phyloP scores from a whole-genome alignment of 495 filamentous ascomycete species.

The Saxophila tyrrhenica region DNA sequence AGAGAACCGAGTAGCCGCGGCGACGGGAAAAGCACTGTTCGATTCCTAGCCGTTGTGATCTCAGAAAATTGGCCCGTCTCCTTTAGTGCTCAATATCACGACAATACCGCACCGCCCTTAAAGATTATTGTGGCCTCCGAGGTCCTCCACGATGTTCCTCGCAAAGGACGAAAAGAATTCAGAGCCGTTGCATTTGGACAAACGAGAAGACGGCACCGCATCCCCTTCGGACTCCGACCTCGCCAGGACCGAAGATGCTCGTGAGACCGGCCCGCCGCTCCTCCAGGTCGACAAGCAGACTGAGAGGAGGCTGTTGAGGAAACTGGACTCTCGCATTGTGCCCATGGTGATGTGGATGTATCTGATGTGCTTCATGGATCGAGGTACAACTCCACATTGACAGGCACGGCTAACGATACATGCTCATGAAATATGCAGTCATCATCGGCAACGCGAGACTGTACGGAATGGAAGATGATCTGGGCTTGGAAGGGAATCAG shows the following conservation, averaged over 20 bases:
- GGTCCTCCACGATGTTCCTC: too few relatives aligned
- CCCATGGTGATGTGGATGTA: constrained; percentile 51
- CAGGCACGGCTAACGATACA: background rate
- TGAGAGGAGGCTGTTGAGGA: constrained; percentile 38
- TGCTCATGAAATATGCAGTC: constrained; percentile 29
- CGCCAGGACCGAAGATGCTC: background rate
- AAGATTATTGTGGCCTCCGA: too few relatives aligned
- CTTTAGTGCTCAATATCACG: too few relatives aligned
- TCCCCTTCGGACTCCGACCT: background rate
- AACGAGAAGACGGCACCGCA: constrained; percentile 32
- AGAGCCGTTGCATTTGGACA: constrained; percentile 37
- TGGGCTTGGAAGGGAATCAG: constrained; percentile 48
- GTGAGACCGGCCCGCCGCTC: background rate
- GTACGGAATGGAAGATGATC: constrained; percentile 55
- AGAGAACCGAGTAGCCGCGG: too few relatives aligned
- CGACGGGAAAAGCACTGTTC: too few relatives aligned
- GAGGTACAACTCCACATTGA: constrained; percentile 22
- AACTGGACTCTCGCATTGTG: constrained; percentile 47
- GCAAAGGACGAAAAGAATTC: background rate
- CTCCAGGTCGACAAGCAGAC: constrained; percentile 15
- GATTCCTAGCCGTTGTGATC: too few relatives aligned
- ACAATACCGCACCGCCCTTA: too few relatives aligned
- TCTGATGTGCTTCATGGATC: constrained; percentile 52
- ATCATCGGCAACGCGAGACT: constrained; percentile 70
- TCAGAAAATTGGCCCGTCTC: too few relatives aligned